phyloP scores from a whole-genome alignment of 2,329 filamentous ascomycete genomes.

The Zymoseptoria ardabiliae region DNA sequence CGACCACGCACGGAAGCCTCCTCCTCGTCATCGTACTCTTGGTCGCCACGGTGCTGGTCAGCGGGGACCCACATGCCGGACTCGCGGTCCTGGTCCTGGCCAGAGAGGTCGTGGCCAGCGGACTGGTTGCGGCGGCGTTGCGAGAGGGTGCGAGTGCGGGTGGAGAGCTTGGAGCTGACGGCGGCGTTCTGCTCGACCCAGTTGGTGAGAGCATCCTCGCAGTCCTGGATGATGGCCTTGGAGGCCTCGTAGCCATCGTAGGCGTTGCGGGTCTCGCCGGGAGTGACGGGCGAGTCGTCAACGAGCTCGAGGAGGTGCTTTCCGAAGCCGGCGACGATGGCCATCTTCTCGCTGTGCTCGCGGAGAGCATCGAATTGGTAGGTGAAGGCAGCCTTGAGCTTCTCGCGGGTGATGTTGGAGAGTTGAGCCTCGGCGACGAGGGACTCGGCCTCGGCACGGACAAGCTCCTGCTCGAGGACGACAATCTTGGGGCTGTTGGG shows the following conservation, averaged over 20 bases:
- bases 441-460: constrained; percentile 97
- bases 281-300: constrained; percentile 93
- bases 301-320: constrained; percentile 97
- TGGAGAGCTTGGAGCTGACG: constrained; percentile 79
- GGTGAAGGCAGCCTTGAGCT: constrained; percentile 95
- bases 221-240: constrained; percentile 98
- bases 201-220: constrained; percentile 93
- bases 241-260: constrained; percentile 98
- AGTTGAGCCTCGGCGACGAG: constrained; percentile 96
- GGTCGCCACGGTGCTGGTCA: constrained; percentile 54
- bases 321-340: constrained; percentile 93
- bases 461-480: constrained; percentile 95
- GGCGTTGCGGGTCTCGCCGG: constrained; percentile 87
- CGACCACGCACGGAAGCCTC: constrained; percentile 46
- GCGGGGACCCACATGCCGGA: constrained; percentile 75
- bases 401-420: constrained; percentile 98
- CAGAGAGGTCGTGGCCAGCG: constrained; percentile 73
- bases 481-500: constrained; percentile 97
- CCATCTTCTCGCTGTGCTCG: constrained; percentile 96
- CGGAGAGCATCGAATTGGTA: constrained; percentile 97
- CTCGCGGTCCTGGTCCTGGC: constrained; percentile 68
- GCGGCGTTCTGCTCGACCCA: constrained; percentile 90
- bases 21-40: constrained; percentile 56
- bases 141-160: constrained; percentile 77
- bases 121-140: constrained; percentile 63